These are phyloP conservation scores for Heterobasidion occidentale DNA, from an alignment of 1,284 basidiomycete genomes.

Conservation along the genomic window DNA sequence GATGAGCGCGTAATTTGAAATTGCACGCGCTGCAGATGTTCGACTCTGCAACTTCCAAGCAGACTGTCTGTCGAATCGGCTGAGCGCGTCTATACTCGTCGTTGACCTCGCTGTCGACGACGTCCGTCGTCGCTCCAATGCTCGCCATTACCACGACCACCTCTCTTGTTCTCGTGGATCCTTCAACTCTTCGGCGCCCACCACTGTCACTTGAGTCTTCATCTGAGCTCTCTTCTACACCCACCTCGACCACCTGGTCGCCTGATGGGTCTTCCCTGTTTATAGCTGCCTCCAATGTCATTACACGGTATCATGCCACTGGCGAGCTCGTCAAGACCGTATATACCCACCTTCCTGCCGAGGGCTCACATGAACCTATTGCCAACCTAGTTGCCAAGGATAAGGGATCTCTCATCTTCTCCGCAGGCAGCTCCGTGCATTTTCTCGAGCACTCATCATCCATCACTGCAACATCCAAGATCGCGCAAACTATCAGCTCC, in stretches of 20 bases:
- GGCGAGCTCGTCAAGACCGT: slow-evolving; percentile 35
- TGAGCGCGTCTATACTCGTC: no score
- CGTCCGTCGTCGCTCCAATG: slow-evolving; percentile 25
- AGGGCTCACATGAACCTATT: slow-evolving; percentile 17
- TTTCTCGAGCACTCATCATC: slow-evolving; percentile 38
- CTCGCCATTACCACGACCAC: slow-evolving; percentile 36
- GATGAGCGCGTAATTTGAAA: background rate
- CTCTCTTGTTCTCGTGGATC: slow-evolving; percentile 39
- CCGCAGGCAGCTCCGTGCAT: slow-evolving; percentile 43
- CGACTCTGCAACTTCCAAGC: no score
- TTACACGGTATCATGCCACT: slow-evolving; percentile 45
- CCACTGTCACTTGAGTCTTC: slow-evolving; percentile 27
- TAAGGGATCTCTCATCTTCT: slow-evolving; percentile 39
- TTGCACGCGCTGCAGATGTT: background rate
- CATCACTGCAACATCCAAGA: slow-evolving; percentile 35
- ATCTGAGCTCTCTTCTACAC: slow-evolving; percentile 30
- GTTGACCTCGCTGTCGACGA: background rate
- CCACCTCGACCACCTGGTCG: slow-evolving; percentile 44
- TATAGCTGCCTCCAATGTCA: slow-evolving; percentile 34
- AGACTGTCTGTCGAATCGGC: no score
- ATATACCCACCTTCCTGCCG: slow-evolving; percentile 18
- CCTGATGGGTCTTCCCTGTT: slow-evolving; percentile 45
- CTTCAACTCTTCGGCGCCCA: slow-evolving; percentile 34
- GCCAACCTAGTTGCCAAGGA: slow-evolving; percentile 38
- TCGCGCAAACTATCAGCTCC: slow-evolving; percentile 49